phyloP scores from a whole-genome alignment of 768 basidiomycete genomes.

The Pulveroboletus sp. region DNA sequence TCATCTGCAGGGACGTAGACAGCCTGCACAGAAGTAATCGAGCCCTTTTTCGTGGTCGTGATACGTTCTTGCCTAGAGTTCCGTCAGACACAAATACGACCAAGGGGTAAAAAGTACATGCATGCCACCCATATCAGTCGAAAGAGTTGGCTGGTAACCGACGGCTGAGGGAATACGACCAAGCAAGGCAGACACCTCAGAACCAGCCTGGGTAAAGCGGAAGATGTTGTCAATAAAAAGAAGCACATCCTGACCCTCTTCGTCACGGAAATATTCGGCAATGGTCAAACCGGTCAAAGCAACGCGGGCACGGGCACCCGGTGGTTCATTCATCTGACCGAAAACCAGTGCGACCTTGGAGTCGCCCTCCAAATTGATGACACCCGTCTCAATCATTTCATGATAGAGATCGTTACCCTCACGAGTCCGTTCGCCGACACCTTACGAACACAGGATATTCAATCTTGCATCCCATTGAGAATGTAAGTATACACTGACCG shows the following conservation, averaged over 20 bases:
- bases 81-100: conserved; percentile 5
- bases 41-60: conserved; percentile 99
- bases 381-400: conserved; percentile 99
- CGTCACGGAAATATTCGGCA: conserved; percentile 99
- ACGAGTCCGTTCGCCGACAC: conserved; percentile 99
- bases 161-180: conserved; percentile 99
- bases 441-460: conserved; percentile 35
- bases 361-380: conserved; percentile 99
- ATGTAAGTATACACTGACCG: conserved; percentile 43
- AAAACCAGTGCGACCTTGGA: conserved; percentile 99
- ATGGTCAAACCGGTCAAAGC: conserved; percentile 99
- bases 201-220: conserved; percentile 99
- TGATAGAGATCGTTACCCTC: conserved; percentile 99
- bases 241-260: conserved; percentile 99
- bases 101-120: conserved; percentile 35
- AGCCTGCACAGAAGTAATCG: conserved; percentile 99
- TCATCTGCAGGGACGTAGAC: conserved; percentile 99
- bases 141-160: conserved; percentile 99
- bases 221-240: conserved; percentile 99
- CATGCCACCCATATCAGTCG: conserved; percentile 99
- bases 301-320: conserved; percentile 99
- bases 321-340: conserved; percentile 99
- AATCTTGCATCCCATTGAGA: not conserved
- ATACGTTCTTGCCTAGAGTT: conserved; percentile 91
- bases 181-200: conserved; percentile 98